Base-by-base conservation (phyloP, 106 monocot genomes). In the Cymbidium sinense region DNA sequence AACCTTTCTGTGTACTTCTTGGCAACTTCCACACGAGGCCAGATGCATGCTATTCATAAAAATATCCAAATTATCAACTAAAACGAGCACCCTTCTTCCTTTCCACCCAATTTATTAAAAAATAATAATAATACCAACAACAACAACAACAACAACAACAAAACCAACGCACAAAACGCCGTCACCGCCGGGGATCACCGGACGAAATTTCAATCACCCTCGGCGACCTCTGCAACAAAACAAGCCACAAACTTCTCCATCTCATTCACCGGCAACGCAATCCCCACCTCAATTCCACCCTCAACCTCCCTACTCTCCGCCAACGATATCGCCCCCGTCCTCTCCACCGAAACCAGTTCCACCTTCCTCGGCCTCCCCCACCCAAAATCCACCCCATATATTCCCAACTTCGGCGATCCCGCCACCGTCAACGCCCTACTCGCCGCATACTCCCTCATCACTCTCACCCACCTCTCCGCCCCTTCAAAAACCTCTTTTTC, bases 271-370 rank as follows among this genome's bases (percentile, higher is more conserved):
- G 86, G 80, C 30, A 89, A 76, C 18, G 65, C 80, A 2, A 89
- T 7, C 0, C 87, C 84, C 13, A 85, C 43, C 80, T 89, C 84
- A 0, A 89, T 7, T 27, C 89, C 87, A 2, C 87, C 84, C 9
- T 75, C 77, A 0, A 50, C 82, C 0, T 76, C 84, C 43, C 76
- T 73, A 50, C 77, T 81, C 21, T 89, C 89, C 8, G 86, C 89
- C 51, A 89, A 34, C 2, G 86, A 78, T 67, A 86, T 27, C 33
- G 86, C 79, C 11, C 84, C 65, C 19, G 76, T 84, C 44, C 35
- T 86, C 70, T 71, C 74, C 27, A 80, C 74, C 10, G 86, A 89
- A 0, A 80, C 43, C 71, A 89, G 12, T 70, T 79, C 82, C 55
- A 82, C 82, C 79, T 73, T 81, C 44, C 19, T 27, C 31, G 86